Base-by-base conservation (phyloP, 2,329 filamentous ascomycete species). In the Colletotrichum salicis region DNA sequence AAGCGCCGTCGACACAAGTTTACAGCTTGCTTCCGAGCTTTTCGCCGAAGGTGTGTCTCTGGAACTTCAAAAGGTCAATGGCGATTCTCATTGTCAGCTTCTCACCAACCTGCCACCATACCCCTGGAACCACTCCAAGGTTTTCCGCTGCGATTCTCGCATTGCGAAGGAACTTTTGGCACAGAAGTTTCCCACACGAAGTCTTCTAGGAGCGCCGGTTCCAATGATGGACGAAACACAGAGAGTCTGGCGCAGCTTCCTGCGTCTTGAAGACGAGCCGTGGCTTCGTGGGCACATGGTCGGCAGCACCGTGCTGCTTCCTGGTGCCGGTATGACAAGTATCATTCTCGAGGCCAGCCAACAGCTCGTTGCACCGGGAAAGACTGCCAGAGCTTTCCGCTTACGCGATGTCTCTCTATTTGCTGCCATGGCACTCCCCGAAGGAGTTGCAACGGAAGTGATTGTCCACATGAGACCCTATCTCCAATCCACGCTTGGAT, bases 211-310 rank as follows among this genome's bases (percentile, higher is more conserved):
- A 7, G 31, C 35, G 19, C 33, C 56, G 5, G 48, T 54, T 10
- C 31, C 45, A 27, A 71, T 75, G 75, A 80, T 66, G 22, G 73
- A 63, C 45, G 57, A 71, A 15, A 70, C 52, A n/a, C 22, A 62
- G 31, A 37, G 59, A 3, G 56, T 48, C 7, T 77, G 74, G 74
- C 73, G 76, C 15, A 73, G 74, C 54, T 72, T 64, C 51, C 71
- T 76, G 19, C 73, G 75, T 11, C 10, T 76, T 4, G 71, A 60
- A 5, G 78, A 81, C 59, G 73, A 76, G n/a, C 76, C 78, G 2
- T 81, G 80, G 80, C 59, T 81, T 5, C 72, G 75, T 64, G 74
- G 81, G 35, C 80, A 82, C 72, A 73, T 74, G n/a, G 73, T 82
- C 31, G 55, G 75, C 24, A 74, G 76, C 8, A 67, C 74, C 27